phyloP scores from a whole-genome alignment of 306 rosid species.

The Ormosia semicastrata region DNA sequence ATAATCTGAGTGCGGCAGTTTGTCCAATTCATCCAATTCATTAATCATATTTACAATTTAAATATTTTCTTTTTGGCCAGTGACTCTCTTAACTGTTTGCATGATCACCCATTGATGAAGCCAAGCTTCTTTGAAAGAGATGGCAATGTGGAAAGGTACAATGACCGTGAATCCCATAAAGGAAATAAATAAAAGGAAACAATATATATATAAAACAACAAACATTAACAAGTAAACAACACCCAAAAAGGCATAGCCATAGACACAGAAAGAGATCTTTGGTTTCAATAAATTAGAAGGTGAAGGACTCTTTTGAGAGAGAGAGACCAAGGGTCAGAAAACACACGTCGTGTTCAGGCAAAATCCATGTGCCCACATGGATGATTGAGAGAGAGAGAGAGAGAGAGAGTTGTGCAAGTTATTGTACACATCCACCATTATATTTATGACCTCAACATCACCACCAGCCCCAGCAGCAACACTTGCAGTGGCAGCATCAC shows the following conservation, averaged over 20 bases:
- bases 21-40: conserved; percentile 4
- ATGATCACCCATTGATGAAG: conserved; percentile 40
- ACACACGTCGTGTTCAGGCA: conserved; percentile 88
- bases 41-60: conserved; percentile 11
- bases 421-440: conserved; percentile 42
- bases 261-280: conserved; percentile 12
- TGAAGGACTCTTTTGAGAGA: not conserved
- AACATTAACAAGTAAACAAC: not conserved
- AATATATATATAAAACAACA: not conserved
- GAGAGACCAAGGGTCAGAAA: conserved; percentile 57
- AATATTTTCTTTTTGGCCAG: not conserved
- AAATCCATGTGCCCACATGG: conserved; percentile 99
- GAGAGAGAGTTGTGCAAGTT: conserved; percentile 42
- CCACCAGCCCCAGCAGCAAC: not conserved
- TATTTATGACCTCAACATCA: conserved; percentile 37
- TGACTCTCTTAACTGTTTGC: conserved; percentile 14
- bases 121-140: conserved; percentile 30
- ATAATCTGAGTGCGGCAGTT: not conserved
- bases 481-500: not conserved
- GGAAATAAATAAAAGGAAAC: not conserved
- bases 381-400: conserved; percentile 42
- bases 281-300: conserved; percentile 32
- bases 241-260: conserved; percentile 16
- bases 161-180: conserved; percentile 60
- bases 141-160: conserved; percentile 24